These are phyloP conservation scores for Graphilbum fragrans DNA, from an alignment of 2,329 filamentous ascomycete genomes.

Conservation along the genomic window DNA sequence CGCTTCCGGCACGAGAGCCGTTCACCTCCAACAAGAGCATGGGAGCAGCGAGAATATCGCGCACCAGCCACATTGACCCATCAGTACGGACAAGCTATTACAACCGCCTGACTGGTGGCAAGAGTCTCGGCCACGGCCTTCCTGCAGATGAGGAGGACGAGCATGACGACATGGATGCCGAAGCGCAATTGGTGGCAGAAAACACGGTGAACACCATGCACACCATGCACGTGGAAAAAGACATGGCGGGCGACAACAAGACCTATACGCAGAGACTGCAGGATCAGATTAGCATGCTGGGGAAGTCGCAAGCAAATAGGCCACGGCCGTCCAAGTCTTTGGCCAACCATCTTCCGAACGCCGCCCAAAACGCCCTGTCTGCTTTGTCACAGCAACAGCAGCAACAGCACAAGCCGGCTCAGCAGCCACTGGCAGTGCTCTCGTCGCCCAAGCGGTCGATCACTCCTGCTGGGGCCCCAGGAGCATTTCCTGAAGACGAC, in stretches of 20 bases:
- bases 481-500: constrained; percentile 48
- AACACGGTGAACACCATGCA: constrained; percentile 29
- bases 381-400: constrained; percentile 17
- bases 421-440: not conserved
- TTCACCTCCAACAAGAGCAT: constrained; percentile 75
- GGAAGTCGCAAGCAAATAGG: constrained; percentile 40
- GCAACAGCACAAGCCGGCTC: constrained; percentile 12
- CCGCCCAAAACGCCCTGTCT: constrained; percentile 17
- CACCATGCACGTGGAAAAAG: constrained; percentile 34
- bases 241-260: constrained; percentile 57
- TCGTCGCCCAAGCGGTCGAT: constrained; percentile 3
- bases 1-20: constrained; percentile 82
- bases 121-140: constrained; percentile 47
- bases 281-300: constrained; percentile 73
- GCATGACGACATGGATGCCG: constrained; percentile 26
- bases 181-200: constrained; percentile 25
- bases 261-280: constrained; percentile 89
- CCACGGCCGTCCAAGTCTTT: constrained; percentile 36
- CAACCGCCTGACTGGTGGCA: constrained; percentile 59
- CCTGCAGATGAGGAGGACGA: constrained; percentile 22
- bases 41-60: constrained; percentile 52
- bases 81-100: constrained; percentile 61
- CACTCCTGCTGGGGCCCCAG: constrained; percentile 30
- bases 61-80: constrained; percentile 67
- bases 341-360: constrained; percentile 22